Evolutionary conservation across 495 filamentous ascomycete species (phyloP).

Genomic region (Rostrohypoxylon terebratum): DNA sequence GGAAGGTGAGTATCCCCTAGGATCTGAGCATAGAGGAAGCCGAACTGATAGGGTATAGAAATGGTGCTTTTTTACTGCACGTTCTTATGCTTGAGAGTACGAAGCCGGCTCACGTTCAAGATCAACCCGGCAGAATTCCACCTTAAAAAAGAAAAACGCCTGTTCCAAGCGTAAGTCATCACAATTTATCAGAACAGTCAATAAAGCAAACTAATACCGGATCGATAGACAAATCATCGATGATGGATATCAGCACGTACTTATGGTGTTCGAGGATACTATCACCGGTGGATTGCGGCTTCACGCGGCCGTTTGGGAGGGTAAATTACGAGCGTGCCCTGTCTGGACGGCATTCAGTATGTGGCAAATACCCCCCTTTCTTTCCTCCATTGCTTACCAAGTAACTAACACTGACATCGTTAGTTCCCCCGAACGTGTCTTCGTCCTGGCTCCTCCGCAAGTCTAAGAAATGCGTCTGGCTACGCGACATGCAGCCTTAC

Average conservation of each 20-base stretch:
- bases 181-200: too few species aligned
- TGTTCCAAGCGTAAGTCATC: constrained; percentile 77
- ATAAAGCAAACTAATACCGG: constrained; percentile 37
- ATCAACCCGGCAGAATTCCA: constrained; percentile 68
- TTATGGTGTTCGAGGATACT: constrained; percentile 77
- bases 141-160: constrained; percentile 70
- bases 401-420: background rate
- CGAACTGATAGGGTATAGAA: constrained; percentile 50
- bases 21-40: background rate
- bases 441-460: constrained; percentile 67
- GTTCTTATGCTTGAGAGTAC: constrained; percentile 78
- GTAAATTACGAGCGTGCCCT: constrained; percentile 64
- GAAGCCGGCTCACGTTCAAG: constrained; percentile 67
- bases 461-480: constrained; percentile 64
- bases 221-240: constrained; percentile 74
- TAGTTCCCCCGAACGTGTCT: constrained; percentile 70
- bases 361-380: constrained; percentile 15
- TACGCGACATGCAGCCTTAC: constrained; percentile 71
- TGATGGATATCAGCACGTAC: constrained; percentile 73
- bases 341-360: constrained; percentile 81
- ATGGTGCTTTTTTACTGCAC: constrained; percentile 85
- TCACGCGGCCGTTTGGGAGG: constrained; percentile 63
- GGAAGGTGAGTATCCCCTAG: constrained; percentile 59
- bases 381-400: background rate
- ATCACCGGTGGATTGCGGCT: constrained; percentile 70